These are phyloP conservation scores for Eucalyptus globulus DNA, from an alignment of 345 rosid species.

Conservation along the genomic window DNA sequence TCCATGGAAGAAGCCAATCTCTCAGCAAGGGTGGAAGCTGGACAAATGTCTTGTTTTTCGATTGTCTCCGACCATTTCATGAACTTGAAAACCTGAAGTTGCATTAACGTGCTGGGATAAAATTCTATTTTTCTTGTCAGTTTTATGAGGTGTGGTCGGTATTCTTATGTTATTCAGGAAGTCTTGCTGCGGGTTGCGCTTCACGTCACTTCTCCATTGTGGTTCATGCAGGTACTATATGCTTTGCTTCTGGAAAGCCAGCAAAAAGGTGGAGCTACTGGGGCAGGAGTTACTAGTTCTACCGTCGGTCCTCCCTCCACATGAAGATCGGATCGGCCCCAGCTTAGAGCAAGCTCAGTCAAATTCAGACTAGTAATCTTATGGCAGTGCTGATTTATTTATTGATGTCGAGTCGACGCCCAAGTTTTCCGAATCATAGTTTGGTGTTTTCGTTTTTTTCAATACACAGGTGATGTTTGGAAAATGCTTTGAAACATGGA, in stretches of 20 bases:
- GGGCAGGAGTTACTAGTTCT: slow-evolving; percentile 85
- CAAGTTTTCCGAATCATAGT: neutral
- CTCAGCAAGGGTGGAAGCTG: neutral
- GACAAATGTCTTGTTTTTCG: neutral
- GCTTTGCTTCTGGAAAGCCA: slow-evolving; percentile 93
- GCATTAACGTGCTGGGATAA: neutral
- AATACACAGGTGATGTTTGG: neutral
- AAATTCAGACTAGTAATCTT: neutral
- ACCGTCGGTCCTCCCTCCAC: neutral
- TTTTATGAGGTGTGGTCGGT: neutral
- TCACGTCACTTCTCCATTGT: neutral
- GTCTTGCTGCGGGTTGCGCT: neutral
- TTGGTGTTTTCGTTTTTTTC: neutral
- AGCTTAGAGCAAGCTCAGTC: neutral
- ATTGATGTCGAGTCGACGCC: neutral
- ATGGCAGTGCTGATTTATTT: neutral
- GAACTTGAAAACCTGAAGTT: neutral
- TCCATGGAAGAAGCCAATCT: neutral
- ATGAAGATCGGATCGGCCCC: neutral
- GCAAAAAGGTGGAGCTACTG: slow-evolving; percentile 95
- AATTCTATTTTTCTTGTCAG: neutral
- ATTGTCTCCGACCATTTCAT: neutral
- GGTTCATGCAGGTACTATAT: slow-evolving; percentile 47
- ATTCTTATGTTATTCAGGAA: neutral
- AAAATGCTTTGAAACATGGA: neutral